phyloP scores from a whole-genome alignment of 352 stramenopile species.

The Phytopythium kandeliae region DNA sequence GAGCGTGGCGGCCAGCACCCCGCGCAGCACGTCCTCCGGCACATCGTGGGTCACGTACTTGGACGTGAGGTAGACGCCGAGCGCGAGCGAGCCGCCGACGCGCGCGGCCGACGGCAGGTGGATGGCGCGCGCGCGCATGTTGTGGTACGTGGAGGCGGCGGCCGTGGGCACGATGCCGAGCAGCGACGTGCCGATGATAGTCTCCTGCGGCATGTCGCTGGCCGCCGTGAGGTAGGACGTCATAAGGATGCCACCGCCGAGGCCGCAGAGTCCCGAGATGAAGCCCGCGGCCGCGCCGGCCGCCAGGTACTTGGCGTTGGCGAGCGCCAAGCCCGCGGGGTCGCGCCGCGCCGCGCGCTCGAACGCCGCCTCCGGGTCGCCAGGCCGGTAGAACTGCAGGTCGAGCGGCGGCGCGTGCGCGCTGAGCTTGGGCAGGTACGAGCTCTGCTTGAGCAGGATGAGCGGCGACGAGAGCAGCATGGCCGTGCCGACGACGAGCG shows the following conservation, averaged over 20 bases:
- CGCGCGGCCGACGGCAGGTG: slow-evolving; percentile 65
- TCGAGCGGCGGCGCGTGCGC: slow-evolving; percentile 47
- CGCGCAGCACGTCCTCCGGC: slow-evolving; percentile 65
- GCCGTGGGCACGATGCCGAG: slow-evolving; percentile 78
- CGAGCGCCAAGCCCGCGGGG: slow-evolving; percentile 32
- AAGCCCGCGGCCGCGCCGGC: slow-evolving; percentile 71
- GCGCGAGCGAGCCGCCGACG: slow-evolving; percentile 57
- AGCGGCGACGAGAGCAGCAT: slow-evolving; percentile 75
- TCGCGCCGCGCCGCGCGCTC: slow-evolving; percentile 34
- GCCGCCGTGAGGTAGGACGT: slow-evolving; percentile 80
- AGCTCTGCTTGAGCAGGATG: slow-evolving; percentile 80
- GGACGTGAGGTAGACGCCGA: slow-evolving; percentile 69
- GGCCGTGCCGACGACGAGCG: slow-evolving; percentile 65
- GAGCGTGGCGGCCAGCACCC: slow-evolving; percentile 67
- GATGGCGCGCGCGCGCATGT: slow-evolving; percentile 72
- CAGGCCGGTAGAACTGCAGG: slow-evolving; percentile 61
- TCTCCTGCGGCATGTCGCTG: slow-evolving; percentile 81
- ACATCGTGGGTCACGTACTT: slow-evolving; percentile 82
- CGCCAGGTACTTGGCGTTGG: slow-evolving; percentile 74
- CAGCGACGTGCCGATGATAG: slow-evolving; percentile 82
- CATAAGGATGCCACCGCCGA: slow-evolving; percentile 83
- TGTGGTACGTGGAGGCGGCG: slow-evolving; percentile 75
- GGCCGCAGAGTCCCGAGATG: slow-evolving; percentile 77
- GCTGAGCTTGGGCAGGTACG: slow-evolving; percentile 73
- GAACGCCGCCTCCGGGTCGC: slow-evolving; percentile 22